Percentiles rank a stretch among this genome's conserved stretches.
Conservation (phyloP, 2,329 filamentous ascomycete genomes). For the Tolypocladium inflatum region DNA sequence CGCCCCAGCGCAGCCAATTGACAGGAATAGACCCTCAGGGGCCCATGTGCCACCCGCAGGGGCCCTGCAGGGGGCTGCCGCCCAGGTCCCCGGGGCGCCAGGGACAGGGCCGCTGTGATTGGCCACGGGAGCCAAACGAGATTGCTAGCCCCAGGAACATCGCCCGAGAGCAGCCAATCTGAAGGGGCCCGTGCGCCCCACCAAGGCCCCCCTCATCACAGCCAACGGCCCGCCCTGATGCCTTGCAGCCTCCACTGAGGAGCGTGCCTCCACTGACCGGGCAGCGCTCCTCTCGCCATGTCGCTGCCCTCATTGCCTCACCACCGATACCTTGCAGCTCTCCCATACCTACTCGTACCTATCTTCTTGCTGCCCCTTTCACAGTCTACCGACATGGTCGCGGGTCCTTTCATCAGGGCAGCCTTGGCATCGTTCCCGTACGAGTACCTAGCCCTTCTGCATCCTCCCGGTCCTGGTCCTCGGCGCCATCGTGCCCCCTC, state of each 20-base stretch:
- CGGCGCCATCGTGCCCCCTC: too few relatives aligned
- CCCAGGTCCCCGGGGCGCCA: not conserved
- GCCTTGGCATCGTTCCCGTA: too few relatives aligned
- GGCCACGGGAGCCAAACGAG: not conserved
- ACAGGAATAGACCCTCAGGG: not conserved
- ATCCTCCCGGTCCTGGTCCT: too few relatives aligned
- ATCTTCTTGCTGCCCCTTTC: too few relatives aligned
- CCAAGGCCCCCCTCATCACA: not conserved
- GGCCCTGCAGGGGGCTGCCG: not conserved
- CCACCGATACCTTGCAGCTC: too few relatives aligned
- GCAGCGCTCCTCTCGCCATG: too few relatives aligned
- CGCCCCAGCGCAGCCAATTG: not conserved
- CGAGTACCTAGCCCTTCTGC: too few relatives aligned
- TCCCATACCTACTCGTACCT: too few relatives aligned
- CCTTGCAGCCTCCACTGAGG: not conserved
- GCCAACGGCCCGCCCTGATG: not conserved
- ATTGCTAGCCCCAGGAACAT: conserved; percentile 7
- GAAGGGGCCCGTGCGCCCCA: not conserved
- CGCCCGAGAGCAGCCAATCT: not conserved
- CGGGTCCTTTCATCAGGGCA: too few relatives aligned
- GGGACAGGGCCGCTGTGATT: not conserved
- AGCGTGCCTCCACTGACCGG: too few relatives aligned
- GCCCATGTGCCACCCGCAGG: not conserved
- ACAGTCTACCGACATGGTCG: too few relatives aligned
- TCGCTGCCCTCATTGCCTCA: too few relatives aligned